phyloP scores from a whole-genome alignment of 1,284 basidiomycete genomes.

The Naganishia sp. region DNA sequence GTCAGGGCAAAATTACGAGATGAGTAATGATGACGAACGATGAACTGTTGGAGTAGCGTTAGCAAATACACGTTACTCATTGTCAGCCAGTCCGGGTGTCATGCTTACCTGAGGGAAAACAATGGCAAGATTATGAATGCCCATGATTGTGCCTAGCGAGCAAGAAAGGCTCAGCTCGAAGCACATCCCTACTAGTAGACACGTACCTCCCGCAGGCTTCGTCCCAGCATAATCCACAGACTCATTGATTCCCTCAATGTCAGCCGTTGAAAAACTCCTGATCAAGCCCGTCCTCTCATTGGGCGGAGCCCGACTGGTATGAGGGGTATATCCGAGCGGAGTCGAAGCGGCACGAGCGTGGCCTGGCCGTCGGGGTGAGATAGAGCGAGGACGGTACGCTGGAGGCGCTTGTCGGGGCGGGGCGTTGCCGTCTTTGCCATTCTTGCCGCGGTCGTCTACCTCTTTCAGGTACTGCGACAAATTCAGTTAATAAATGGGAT shows the following conservation, averaged over 20 bases:
- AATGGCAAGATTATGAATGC: slow-evolving; percentile 92
- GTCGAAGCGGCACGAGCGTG: slow-evolving; percentile 59
- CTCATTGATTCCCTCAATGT: slow-evolving; percentile 50
- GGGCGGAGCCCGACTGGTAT: slow-evolving; percentile 38
- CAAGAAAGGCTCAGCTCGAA: not conserved
- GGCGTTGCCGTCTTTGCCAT: slow-evolving; percentile 9
- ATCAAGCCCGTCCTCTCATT: slow-evolving; percentile 67
- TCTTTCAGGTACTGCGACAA: slow-evolving; percentile 74
- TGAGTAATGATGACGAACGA: slow-evolving; percentile 35
- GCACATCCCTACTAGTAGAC: not conserved
- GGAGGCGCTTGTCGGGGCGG: slow-evolving; percentile 14
- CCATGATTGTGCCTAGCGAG: slow-evolving; percentile 67
- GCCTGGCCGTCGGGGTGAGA: slow-evolving; percentile 45
- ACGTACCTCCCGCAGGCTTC: slow-evolving; percentile 71
- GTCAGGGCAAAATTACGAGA: not conserved
- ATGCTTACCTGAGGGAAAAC: slow-evolving; percentile 86
- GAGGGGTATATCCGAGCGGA: slow-evolving; percentile 46
- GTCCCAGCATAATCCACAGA: slow-evolving; percentile 57
- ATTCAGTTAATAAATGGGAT: slow-evolving; percentile 11
- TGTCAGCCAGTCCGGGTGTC: slow-evolving; percentile 44
- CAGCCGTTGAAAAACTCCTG: slow-evolving; percentile 66
- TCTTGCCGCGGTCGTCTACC: slow-evolving; percentile 55
- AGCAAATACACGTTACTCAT: slow-evolving; percentile 46
- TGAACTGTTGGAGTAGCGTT: slow-evolving; percentile 2
- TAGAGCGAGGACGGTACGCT: slow-evolving; percentile 8